Evolutionary conservation across 306 rosid genomes (phyloP).

Genomic region (Prunus armeniaca): DNA sequence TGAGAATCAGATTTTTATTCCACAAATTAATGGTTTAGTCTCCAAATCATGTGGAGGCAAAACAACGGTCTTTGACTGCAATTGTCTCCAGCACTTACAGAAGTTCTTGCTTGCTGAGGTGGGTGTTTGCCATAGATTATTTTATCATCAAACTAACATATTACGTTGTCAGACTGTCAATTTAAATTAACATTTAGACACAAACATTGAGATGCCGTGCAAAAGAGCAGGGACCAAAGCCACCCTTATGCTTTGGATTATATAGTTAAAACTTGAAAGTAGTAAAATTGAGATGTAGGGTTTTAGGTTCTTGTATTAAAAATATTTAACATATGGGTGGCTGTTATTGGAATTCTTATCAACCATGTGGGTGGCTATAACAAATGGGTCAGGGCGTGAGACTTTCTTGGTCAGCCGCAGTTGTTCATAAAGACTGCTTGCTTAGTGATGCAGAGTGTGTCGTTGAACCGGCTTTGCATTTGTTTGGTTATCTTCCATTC

Average conservation of each 20-base stretch:
- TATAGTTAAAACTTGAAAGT: neutral
- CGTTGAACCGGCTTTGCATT: neutral
- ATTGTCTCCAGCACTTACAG: neutral
- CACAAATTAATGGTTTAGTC: neutral
- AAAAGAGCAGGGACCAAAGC: too few species aligned
- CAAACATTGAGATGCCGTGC: neutral
- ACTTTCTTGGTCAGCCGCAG: constrained; percentile 10
- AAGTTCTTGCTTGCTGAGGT: neutral
- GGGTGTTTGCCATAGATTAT: neutral
- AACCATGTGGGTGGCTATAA: constrained; percentile 9
- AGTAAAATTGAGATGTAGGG: neutral
- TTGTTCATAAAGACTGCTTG: neutral
- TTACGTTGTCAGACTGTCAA: neutral
- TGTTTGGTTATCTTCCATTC: constrained; percentile 10
- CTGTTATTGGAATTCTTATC: neutral
- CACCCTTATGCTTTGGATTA: neutral
- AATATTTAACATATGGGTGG: neutral
- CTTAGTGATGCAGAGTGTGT: neutral
- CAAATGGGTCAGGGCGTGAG: neutral
- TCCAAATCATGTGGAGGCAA: neutral
- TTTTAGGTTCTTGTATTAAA: neutral
- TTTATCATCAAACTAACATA: too few species aligned
- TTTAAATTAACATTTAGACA: too few species aligned
- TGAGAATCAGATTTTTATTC: neutral
- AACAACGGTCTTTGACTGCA: neutral